Evolutionary conservation across 805 yeast genomes (phyloP), one percentile per base, ranked within the genome.

Genomic region (Candida easanensis): DNA sequence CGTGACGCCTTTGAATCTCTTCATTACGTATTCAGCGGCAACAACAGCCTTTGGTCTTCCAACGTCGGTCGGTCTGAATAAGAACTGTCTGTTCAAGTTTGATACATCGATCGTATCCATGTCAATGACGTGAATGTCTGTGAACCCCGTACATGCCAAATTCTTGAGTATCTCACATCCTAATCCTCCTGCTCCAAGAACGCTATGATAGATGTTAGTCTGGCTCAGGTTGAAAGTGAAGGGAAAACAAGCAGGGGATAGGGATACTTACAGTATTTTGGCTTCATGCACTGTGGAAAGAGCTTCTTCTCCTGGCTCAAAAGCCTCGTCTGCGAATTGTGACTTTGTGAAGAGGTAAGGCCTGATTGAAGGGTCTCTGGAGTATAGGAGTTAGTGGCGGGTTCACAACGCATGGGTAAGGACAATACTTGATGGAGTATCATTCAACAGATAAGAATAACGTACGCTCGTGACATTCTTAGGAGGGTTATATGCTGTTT

Each of bases 181-280:
- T 41, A 90, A 82, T 1, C 97, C 97, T 14, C 97, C 97, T 2
- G 97, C 96, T 0, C 97, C 97, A 2, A 90, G 82, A 62, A 89
- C 72, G 23, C 61, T 56, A 19, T 8, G n/a, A 8, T 11, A 13
- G 14, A 5, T 10, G 44, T 47, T 38, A 45, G 52, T 39, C 25
- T 4, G 13, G n/a, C 19, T 10, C 4, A 13, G 4, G 22, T 21
- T 20, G 10, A 11, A 27, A 9, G 17, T 22, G 25, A 22, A 22
- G 25, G 7, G 25, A 10, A 22, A 22, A 22, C 25, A 6, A 7
- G 14, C 31, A 3, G 7, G 6, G 22, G 16, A 25, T 9, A 8
- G 10, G 11, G 19, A 9, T 7, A 53, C 66, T 51, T 46, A 64
- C 68, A 68, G 52, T 7, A 68, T 56, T 46, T 57, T 67, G 27